Conservation (phyloP, 2,329 filamentous ascomycete genomes). For the Colletotrichum paranaense region DNA sequence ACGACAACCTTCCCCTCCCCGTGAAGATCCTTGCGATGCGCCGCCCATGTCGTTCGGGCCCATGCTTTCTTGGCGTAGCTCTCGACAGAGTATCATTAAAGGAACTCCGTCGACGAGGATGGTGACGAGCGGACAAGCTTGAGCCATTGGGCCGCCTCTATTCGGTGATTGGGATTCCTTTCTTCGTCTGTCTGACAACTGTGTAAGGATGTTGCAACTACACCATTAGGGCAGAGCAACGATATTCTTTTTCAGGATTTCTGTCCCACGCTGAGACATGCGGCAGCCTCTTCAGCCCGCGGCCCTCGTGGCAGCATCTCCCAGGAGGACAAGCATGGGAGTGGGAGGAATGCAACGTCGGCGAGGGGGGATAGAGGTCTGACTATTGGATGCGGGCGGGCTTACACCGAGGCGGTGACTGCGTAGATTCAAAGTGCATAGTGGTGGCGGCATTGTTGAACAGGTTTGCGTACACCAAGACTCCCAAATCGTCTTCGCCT, state of each 20-base stretch:
- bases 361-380: background rate
- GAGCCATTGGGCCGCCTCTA: slow-evolving; percentile 9
- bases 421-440: background rate
- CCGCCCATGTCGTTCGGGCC: background rate
- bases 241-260: background rate
- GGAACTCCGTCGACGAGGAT: background rate
- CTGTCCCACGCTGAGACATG: slow-evolving; percentile 22
- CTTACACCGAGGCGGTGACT: slow-evolving; percentile 18
- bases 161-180: background rate
- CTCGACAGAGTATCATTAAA: background rate
- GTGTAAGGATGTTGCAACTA: background rate
- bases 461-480: background rate
- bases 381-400: slow-evolving; percentile 8
- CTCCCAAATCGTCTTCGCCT: background rate
- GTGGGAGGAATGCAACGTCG: slow-evolving; percentile 10
- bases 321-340: background rate
- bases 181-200: background rate
- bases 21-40: background rate
- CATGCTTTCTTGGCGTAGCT: slow-evolving; percentile 4
- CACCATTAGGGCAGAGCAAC: background rate
- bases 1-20: background rate
- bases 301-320: slow-evolving; percentile 22
- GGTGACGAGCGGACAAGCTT: background rate
- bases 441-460: slow-evolving; percentile 4
- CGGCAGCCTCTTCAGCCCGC: slow-evolving; percentile 31